These are phyloP conservation scores for Echria macrotheca DNA, from an alignment of 495 filamentous ascomycete genomes.

Conservation along the genomic window DNA sequence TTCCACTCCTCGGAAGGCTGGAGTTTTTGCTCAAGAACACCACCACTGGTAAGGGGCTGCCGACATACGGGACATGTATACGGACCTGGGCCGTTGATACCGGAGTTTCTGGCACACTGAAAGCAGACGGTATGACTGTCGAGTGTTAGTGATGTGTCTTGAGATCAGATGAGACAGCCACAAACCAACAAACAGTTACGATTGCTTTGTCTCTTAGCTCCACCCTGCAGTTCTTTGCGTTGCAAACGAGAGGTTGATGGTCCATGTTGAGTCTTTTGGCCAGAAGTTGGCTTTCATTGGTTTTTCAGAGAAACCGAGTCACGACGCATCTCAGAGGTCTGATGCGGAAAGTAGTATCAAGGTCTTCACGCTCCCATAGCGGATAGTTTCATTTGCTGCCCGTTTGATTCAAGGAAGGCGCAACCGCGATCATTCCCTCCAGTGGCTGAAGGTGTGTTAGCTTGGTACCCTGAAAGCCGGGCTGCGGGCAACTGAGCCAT, in stretches of 20 bases:
- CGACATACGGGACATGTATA: conserved; percentile 79
- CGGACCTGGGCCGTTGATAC: conserved; percentile 54
- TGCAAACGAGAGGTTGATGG: conserved; percentile 69
- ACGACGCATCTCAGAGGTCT: no score
- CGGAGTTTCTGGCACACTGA: conserved; percentile 62
- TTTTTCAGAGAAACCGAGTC: not conserved
- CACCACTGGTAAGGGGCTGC: conserved; percentile 59
- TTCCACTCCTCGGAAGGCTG: conserved; percentile 93
- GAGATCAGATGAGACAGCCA: conserved; percentile 4
- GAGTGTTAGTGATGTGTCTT: not conserved
- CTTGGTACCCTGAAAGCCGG: no score
- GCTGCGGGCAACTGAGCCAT: no score
- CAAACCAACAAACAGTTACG: conserved; percentile 85
- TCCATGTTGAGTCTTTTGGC: conserved; percentile 58
- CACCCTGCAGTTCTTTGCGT: conserved; percentile 72
- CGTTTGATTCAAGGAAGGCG: no score
- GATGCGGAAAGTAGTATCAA: no score
- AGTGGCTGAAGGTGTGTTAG: no score
- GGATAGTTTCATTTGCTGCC: no score
- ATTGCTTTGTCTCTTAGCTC: conserved; percentile 70
- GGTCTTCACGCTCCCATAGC: no score
- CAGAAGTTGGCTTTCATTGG: no score
- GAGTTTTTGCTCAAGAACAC: conserved; percentile 62
- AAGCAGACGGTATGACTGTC: conserved; percentile 82
- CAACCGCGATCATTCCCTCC: no score